A percentile compares a stretch with the other conserved stretches of the same genome.
These are phyloP conservation scores for Lepidium africanum DNA, from an alignment of 345 rosid genomes.

Conservation along the genomic window DNA sequence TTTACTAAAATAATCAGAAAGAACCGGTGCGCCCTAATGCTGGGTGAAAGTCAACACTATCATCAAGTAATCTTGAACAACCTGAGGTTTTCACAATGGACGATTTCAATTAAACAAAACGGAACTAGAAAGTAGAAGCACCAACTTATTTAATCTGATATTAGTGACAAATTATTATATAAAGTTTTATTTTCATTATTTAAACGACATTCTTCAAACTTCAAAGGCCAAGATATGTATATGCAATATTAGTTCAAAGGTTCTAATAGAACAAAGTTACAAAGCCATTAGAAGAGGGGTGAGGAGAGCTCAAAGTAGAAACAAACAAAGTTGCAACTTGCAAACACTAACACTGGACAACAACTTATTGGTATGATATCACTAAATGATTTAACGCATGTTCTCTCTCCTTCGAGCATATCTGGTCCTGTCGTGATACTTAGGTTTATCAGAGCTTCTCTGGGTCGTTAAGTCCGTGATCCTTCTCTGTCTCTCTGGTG, in stretches of 20 bases:
- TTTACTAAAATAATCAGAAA: neutral
- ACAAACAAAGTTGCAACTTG: neutral
- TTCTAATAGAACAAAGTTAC: neutral
- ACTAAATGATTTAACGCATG: conserved; percentile 19
- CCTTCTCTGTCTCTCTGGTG: conserved; percentile 89
- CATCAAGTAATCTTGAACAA: too few relatives aligned
- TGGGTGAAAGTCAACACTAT: too few relatives aligned
- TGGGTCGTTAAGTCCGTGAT: conserved; percentile 81
- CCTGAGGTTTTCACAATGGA: too few relatives aligned
- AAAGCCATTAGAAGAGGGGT: neutral
- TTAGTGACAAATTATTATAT: neutral
- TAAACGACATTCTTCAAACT: neutral
- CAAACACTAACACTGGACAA: neutral
- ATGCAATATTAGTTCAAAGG: neutral
- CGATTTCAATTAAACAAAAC: neutral
- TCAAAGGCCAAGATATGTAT: neutral
- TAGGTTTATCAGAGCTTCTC: conserved; percentile 74
- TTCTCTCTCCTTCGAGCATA: conserved; percentile 76
- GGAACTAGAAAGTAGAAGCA: neutral
- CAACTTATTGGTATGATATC: neutral
- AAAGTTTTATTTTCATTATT: neutral
- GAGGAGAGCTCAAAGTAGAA: neutral
- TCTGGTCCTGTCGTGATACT: conserved; percentile 86
- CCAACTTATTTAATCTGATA: neutral
- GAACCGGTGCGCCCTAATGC: neutral